phyloP scores from a whole-genome alignment of 306 rosid genomes.

The Prosopis cineraria region DNA sequence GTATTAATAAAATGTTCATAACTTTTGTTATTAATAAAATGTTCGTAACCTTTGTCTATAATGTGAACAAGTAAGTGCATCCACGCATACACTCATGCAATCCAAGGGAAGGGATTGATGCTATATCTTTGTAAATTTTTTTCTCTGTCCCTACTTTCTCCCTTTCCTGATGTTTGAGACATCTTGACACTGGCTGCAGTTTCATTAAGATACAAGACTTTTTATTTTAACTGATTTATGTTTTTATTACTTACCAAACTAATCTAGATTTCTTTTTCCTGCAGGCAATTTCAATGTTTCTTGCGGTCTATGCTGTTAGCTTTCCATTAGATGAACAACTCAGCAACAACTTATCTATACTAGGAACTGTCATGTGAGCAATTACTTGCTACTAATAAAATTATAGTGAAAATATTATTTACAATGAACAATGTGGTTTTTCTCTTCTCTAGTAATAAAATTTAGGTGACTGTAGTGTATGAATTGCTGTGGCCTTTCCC shows the following conservation, averaged over 20 bases:
- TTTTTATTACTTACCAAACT: neutral
- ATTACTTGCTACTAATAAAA: slow-evolving; percentile 30
- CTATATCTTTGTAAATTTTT: neutral
- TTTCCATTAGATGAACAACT: slow-evolving; percentile 67
- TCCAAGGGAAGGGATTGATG: neutral
- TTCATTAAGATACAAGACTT: slow-evolving; percentile 12
- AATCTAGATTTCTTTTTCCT: slow-evolving; percentile 14
- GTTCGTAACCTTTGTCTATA: slow-evolving; percentile 15
- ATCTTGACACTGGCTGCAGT: neutral
- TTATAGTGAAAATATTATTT: slow-evolving; percentile 3
- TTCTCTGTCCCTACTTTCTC: neutral
- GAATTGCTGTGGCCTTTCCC: neutral
- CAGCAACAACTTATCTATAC: slow-evolving; percentile 66
- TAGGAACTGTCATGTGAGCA: slow-evolving; percentile 81
- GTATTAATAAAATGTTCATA: slow-evolving; percentile 16
- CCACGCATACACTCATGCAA: neutral
- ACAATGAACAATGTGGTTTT: neutral
- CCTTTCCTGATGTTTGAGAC: neutral
- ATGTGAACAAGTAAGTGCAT: neutral
- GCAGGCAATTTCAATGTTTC: slow-evolving; percentile 83
- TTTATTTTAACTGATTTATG: slow-evolving; percentile 8
- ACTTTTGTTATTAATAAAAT: slow-evolving; percentile 21
- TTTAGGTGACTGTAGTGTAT: neutral
- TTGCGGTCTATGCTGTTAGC: slow-evolving; percentile 57
- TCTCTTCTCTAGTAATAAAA: neutral